phyloP scores from a whole-genome alignment of 371 early-diverging fungal species.

The Nematocida ironsii region DNA sequence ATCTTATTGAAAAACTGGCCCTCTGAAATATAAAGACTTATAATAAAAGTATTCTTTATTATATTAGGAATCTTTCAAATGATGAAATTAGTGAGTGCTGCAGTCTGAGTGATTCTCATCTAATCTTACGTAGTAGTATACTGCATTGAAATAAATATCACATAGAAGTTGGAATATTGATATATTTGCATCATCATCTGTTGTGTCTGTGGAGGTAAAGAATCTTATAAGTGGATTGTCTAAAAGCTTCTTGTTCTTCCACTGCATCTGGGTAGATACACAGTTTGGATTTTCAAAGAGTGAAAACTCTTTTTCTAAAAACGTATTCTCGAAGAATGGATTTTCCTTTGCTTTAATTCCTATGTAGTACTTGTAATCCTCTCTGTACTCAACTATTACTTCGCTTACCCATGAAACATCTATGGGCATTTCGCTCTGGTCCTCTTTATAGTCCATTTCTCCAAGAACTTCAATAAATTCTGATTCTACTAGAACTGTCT shows the following conservation, averaged over 20 bases:
- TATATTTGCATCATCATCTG: constrained; percentile 32
- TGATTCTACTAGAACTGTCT: constrained; percentile 13
- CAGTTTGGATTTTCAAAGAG: constrained; percentile 34
- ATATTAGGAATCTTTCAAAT: too few relatives aligned
- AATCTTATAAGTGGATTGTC: constrained; percentile 37
- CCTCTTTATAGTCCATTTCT: not conserved
- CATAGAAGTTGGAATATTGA: constrained; percentile 31
- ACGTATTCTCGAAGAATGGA: constrained; percentile 56
- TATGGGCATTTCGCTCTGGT: not conserved
- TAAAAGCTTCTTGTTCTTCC: constrained; percentile 51
- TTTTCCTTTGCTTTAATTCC: constrained; percentile 58
- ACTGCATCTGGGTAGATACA: constrained; percentile 50
- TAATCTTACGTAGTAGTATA: constrained; percentile 42
- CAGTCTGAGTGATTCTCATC: constrained; percentile 5
- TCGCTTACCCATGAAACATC: constrained; percentile 51
- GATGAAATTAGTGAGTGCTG: not conserved
- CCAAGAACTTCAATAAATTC: constrained; percentile 21
- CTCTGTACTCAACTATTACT: constrained; percentile 60
- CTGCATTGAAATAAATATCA: constrained; percentile 52
- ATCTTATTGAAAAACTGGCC: too few relatives aligned
- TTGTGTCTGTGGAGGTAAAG: constrained; percentile 27
- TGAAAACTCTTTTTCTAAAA: constrained; percentile 59
- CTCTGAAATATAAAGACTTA: too few relatives aligned
- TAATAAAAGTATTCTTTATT: too few relatives aligned
- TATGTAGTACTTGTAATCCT: constrained; percentile 57